Base-by-base conservation (phyloP, 768 basidiomycete genomes). In the Lentinus tigrinus region DNA sequence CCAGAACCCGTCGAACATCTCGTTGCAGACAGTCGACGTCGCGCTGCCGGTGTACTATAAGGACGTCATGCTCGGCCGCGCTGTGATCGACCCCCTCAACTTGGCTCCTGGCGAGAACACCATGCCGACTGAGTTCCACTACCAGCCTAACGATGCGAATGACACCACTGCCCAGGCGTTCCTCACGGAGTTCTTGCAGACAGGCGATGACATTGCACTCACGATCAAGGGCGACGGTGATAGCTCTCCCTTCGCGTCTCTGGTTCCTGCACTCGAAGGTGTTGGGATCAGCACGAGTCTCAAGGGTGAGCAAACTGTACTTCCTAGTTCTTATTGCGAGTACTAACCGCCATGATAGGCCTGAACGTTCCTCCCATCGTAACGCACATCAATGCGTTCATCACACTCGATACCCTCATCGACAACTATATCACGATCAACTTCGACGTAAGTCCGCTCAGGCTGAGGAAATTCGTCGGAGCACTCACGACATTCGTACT, bases 1-100 rank as follows among this genome's bases (percentile, higher is more conserved):
- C 46, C 68, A 84, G 23, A 89, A 90, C 59, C 88, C 87, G 7
- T 88, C 87, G 5, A 87, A 88, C 63, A 69, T 89, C 34, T 84
- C 85, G 4, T 74, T 91, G 31, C 69, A 78, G 53, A 88, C 87
- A 9, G 76, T 78, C 54, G 75, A 79, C 46, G 74, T 88, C 23
- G 72, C 83, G 5, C 77, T 91, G 37, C 81, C 84, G 0, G 85
- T 85, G 4, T 70, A 78, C 52, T 88, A 80, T 67, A 69, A 85
- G 42, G 78, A 79, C 16, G 77, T 81, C 23, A 72, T 73, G 66
- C 77, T 91, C 40, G 87, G 88, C 13, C 78, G 79, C 16, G 84
- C 85, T 0, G 81, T 73, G 10, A 84, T 88, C 38, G 67, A 77
- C 85, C 63, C 75, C 16, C 84, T 88, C 58, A 64, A 83, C 59